Percentiles rank a stretch among this genome's conserved stretches.
Evolutionary conservation across 176 grass and related monocot species (phyloP).

Genomic region (Oryza nivara): DNA sequence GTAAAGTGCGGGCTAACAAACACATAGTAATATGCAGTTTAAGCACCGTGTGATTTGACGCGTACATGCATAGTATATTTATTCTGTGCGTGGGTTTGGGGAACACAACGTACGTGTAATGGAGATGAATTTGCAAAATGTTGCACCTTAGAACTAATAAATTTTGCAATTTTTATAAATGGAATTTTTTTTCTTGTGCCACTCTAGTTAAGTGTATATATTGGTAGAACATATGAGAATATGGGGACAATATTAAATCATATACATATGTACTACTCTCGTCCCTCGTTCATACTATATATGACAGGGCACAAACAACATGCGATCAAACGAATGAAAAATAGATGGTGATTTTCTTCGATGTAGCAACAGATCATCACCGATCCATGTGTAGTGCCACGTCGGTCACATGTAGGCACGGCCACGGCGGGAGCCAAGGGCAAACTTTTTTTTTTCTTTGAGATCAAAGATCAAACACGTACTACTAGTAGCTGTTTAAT

Average conservation of each 20-base stretch:
- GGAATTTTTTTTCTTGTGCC: too few species aligned
- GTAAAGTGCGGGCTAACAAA: neutral
- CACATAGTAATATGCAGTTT: neutral
- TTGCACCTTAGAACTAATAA: neutral
- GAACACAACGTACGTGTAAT: neutral
- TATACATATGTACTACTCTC: too few species aligned
- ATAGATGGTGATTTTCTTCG: neutral
- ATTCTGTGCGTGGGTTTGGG: neutral
- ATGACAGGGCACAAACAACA: neutral
- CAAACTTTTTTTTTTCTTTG: neutral
- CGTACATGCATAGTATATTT: neutral
- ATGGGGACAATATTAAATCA: too few species aligned
- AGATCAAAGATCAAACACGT: too few species aligned
- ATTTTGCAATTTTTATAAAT: neutral
- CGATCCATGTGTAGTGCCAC: slow-evolving; percentile 6
- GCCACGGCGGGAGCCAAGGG: neutral
- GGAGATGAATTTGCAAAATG: neutral
- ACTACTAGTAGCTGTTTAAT: neutral
- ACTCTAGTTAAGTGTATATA: too few species aligned
- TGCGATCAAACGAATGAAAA: neutral
- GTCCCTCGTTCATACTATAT: too few species aligned
- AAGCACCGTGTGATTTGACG: neutral
- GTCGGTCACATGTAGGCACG: slow-evolving; percentile 25
- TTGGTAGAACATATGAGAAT: too few species aligned
- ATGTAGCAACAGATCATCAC: neutral